phyloP scores from a whole-genome alignment of 1,139 yeast species.

The Zygoascus meyerae region DNA sequence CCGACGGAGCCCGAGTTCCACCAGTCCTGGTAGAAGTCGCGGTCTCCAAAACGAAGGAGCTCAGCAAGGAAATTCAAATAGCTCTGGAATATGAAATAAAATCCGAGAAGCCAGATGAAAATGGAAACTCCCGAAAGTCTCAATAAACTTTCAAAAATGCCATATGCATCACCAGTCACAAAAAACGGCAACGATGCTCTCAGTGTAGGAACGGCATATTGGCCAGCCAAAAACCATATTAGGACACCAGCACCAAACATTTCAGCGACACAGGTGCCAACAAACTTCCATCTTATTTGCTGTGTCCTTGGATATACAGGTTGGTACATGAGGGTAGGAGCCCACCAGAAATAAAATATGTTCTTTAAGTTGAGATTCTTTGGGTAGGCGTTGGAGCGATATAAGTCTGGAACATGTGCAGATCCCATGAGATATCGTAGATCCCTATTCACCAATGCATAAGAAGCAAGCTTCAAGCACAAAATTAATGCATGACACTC shows the following conservation, averaged over 20 bases:
- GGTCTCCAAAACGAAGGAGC: constrained; percentile 54
- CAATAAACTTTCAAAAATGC: constrained; percentile 35
- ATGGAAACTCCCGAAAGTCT: constrained; percentile 39
- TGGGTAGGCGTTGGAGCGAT: constrained; percentile 36
- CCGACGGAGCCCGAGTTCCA: constrained; percentile 68
- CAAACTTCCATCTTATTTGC: constrained; percentile 31
- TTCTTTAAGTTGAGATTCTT: constrained; percentile 35
- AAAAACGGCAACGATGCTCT: constrained; percentile 32
- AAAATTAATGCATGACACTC: constrained; percentile 38
- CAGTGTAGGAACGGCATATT: constrained; percentile 41
- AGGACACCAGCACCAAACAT: constrained; percentile 29
- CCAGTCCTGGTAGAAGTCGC: constrained; percentile 71
- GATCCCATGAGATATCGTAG: constrained; percentile 30
- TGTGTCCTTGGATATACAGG: constrained; percentile 40
- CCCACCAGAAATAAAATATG: constrained; percentile 39
- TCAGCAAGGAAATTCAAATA: constrained; percentile 57
- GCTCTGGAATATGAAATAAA: constrained; percentile 40
- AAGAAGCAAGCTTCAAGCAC: constrained; percentile 40
- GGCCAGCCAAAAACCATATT: constrained; percentile 37
- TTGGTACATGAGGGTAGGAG: constrained; percentile 44
- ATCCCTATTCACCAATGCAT: constrained; percentile 41
- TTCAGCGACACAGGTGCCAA: constrained; percentile 34
- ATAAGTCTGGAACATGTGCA: constrained; percentile 32
- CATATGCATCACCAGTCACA: constrained; percentile 24
- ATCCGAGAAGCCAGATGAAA: constrained; percentile 40